Base-by-base conservation (phyloP, 2,329 filamentous ascomycete species). In the Xylariales sp. region DNA sequence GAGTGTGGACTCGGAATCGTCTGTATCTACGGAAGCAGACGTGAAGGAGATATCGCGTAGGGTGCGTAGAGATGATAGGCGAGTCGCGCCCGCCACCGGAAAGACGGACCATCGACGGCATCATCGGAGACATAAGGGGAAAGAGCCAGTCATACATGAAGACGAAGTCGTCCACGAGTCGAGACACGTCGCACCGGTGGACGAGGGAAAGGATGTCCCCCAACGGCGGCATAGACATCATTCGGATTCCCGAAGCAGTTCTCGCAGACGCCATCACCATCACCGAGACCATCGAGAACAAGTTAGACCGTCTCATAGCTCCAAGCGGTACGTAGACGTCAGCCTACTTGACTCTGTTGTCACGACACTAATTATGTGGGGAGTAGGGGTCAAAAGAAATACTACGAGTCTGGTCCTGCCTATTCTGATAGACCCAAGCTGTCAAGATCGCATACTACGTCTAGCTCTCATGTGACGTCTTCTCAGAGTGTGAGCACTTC, bases 1-100 rank as follows among this genome's bases (percentile, higher is more conserved):
- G 5, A 67, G 65, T 15, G 57, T 56, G 28, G 64, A 64, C 11
- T 64, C 63, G n/a, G 61, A 60, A n/a, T 54, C 55, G 4, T 62
- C 60, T 29, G 49, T 54, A n/a, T 61, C 59, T 21, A 61, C 36
- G 16, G 15, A 36, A 11, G n/a, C 19, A 9, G 38, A 42, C 16
- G 38, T 40, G 14, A 38, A 25, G 14, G 38, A 37, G 3, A 34
- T 24, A 34, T 28, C 21, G 4, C 40, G 31, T 15, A 40, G 31
- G 15, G 15, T 10, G n/a, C 18, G 31, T 10, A 37, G 28, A 19
- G 25, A 32, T 19, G 18, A 24, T 9, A 29, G 38, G 22, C 14
- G 16, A 35, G 34, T 34, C 4, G 22, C 16, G n/a, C 28, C 39
- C 19, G 43, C 31, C 14, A 4, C 37, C 6, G 21, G 20, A 28